Conservation (phyloP, 352 stramenopile genomes). For the Pilasporangium apinafurcum region DNA sequence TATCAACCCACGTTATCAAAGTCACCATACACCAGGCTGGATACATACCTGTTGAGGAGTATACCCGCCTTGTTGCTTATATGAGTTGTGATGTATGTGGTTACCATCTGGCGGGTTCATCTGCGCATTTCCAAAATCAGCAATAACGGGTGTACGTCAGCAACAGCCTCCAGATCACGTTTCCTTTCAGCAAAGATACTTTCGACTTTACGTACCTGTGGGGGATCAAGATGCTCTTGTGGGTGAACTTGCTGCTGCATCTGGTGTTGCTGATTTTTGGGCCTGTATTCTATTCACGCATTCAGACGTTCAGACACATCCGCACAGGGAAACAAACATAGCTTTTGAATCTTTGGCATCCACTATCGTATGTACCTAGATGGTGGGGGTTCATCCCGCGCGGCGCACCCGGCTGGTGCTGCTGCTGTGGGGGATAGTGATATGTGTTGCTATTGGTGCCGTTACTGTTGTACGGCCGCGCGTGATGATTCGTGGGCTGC, state of each 20-base stretch:
- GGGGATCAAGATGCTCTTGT: no score
- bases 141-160: no score
- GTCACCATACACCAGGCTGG: neutral
- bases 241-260: no score
- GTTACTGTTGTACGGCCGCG: neutral
- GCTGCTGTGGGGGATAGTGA: constrained; percentile 24
- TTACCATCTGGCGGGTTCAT: constrained; percentile 1
- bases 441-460: constrained; percentile 11
- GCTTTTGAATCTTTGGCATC: neutral
- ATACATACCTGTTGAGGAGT: constrained; percentile 1
- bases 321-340: no score
- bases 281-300: constrained; percentile 8
- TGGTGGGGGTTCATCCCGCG: constrained; percentile 31
- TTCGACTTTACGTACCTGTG: constrained; percentile 7
- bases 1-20: neutral
- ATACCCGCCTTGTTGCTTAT: constrained; percentile 9
- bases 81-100: constrained; percentile 2
- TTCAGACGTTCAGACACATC: no score
- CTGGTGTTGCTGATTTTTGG: constrained; percentile 9
- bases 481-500: constrained; percentile 10
- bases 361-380: constrained; percentile 16
- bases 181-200: no score
- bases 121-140: neutral
- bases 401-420: constrained; percentile 17
- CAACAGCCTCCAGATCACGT: no score